Conservation (phyloP, 2,329 filamentous ascomycete species). For the Trichoderma breve region DNA sequence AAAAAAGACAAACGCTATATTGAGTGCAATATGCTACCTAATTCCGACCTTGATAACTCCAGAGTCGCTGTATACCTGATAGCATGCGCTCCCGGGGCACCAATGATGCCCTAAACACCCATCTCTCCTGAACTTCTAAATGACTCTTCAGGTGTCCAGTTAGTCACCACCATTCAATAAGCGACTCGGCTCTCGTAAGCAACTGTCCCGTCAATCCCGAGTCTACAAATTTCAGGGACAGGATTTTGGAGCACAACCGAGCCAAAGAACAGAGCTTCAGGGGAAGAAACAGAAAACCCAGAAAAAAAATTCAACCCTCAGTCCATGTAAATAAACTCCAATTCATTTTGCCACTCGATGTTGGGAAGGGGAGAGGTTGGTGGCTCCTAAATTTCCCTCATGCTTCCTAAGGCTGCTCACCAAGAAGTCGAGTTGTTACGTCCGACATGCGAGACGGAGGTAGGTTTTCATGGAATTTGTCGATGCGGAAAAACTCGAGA, state of each 20-base stretch:
- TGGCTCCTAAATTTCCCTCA: neutral
- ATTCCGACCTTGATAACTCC: constrained; percentile 6
- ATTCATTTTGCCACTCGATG: neutral
- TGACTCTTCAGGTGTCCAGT: neutral
- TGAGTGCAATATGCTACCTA: constrained; percentile 9
- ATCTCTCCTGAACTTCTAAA: neutral
- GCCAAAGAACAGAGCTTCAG: neutral
- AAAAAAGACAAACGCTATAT: constrained; percentile 3
- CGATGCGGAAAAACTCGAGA: constrained; percentile 78
- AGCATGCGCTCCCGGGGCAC: neutral
- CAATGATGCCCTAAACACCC: neutral
- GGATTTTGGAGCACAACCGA: neutral
- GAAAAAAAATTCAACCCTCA: neutral
- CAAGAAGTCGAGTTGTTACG: constrained; percentile 79
- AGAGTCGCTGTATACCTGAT: neutral
- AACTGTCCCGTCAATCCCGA: neutral
- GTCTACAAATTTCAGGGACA: neutral
- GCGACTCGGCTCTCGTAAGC: neutral
- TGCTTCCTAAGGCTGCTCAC: constrained; percentile 57
- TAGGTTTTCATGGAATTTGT: constrained; percentile 76
- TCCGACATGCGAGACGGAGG: constrained; percentile 81
- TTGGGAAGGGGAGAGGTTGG: neutral
- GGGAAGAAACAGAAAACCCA: neutral
- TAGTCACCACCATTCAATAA: neutral
- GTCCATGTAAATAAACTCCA: neutral